These are phyloP conservation scores for Sugiyamaella valdiviana DNA, from an alignment of 805 yeast genomes.

Conservation along the genomic window DNA sequence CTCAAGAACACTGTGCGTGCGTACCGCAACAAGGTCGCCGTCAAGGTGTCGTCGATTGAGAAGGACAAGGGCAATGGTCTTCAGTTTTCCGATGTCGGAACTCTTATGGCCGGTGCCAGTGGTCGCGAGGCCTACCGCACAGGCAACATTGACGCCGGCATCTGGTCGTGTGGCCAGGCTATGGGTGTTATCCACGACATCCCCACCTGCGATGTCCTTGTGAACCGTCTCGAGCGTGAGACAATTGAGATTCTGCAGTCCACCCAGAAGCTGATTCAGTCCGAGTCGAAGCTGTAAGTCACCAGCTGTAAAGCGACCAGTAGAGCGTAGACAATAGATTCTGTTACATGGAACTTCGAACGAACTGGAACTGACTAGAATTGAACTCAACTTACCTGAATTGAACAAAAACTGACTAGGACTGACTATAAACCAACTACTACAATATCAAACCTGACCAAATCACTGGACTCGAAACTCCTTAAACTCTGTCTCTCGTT, in stretches of 20 bases:
- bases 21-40: slow-evolving; percentile 25
- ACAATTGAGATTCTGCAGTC: slow-evolving; percentile 19
- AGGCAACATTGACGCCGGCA: slow-evolving; percentile 29
- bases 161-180: slow-evolving; percentile 31
- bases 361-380: too few relatives aligned
- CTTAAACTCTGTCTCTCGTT: too few relatives aligned
- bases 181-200: slow-evolving; percentile 28
- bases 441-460: too few relatives aligned
- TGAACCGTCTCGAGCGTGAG: slow-evolving; percentile 24
- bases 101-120: slow-evolving; percentile 27
- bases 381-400: too few relatives aligned
- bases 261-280: slow-evolving; percentile 3
- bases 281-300: neutral
- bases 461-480: too few relatives aligned
- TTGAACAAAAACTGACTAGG: too few relatives aligned
- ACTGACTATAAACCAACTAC: too few relatives aligned
- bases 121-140: slow-evolving; percentile 27
- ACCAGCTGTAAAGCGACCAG: too few relatives aligned
- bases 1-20: slow-evolving; percentile 29
- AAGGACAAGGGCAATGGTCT: slow-evolving; percentile 19
- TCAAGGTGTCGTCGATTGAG: slow-evolving; percentile 24
- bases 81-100: slow-evolving; percentile 23
- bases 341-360: too few relatives aligned
- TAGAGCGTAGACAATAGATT: too few relatives aligned
- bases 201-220: slow-evolving; percentile 29